Conservation (phyloP, 495 filamentous ascomycete species). For the Filosporella fistucella region DNA sequence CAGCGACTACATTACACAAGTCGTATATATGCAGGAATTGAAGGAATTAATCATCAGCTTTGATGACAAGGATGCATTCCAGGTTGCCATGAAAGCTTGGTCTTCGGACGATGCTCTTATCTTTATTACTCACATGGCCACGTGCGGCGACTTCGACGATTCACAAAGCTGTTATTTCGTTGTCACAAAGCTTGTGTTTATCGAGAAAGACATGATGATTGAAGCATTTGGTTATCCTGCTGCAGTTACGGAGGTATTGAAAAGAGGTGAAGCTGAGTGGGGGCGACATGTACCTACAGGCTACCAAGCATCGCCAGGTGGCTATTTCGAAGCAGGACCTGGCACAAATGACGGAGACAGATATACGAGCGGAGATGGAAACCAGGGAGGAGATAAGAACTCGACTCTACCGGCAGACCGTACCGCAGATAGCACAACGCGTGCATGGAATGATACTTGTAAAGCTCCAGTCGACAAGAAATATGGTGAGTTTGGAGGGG, state of each 20-base stretch:
- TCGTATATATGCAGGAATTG: not conserved
- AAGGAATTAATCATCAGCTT: not conserved
- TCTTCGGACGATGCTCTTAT: not conserved
- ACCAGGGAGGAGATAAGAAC: no score
- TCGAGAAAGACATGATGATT: not conserved
- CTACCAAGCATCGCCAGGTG: not conserved
- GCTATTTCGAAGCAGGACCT: not conserved
- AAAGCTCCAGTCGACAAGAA: slow-evolving; percentile 11
- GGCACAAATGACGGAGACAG: no score
- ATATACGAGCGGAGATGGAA: no score
- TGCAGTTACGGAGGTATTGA: not conserved
- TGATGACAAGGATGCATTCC: not conserved
- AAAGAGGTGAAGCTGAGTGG: not conserved
- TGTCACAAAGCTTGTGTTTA: not conserved
- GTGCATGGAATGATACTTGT: slow-evolving; percentile 3
- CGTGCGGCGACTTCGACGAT: not conserved
- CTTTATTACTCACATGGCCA: not conserved
- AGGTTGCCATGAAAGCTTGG: not conserved
- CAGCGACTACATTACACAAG: not conserved
- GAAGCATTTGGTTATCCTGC: not conserved
- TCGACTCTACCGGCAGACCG: not conserved
- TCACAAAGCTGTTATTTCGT: not conserved
- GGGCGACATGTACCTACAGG: not conserved
- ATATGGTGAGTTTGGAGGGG: no score
- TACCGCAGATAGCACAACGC: not conserved